Evolutionary conservation across 495 filamentous ascomycete species (phyloP).

Genomic region (Halenospora varia): DNA sequence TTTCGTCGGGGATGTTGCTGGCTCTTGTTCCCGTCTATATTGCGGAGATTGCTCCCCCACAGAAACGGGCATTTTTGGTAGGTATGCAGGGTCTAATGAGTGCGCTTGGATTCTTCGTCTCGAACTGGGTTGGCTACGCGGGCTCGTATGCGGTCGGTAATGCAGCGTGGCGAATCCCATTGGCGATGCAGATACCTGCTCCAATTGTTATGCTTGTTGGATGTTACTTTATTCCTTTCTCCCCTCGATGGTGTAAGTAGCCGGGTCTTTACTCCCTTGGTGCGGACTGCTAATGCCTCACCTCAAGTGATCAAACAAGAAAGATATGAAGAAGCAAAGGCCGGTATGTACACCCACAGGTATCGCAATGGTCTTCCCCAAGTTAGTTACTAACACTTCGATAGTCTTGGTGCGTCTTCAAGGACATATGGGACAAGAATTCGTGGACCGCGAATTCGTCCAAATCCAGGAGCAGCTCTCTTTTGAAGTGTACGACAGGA

Average conservation of each 20-base stretch:
- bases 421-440: not conserved
- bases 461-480: slow-evolving; percentile 12
- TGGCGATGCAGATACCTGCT: not conserved
- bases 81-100: slow-evolving; percentile 33
- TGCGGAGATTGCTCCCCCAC: slow-evolving; percentile 48
- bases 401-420: not conserved
- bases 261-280: too few relatives aligned
- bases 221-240: not conserved
- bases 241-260: slow-evolving; percentile 10
- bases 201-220: not conserved
- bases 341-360: not conserved
- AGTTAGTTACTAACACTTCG: not conserved
- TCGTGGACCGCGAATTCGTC: slow-evolving; percentile 11
- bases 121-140: slow-evolving; percentile 49
- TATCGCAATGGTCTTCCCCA: too few relatives aligned
- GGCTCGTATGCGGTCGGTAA: slow-evolving; percentile 10
- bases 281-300: too few relatives aligned
- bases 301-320: too few relatives aligned
- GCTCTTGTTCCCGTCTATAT: slow-evolving; percentile 39
- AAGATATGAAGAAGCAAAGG: not conserved
- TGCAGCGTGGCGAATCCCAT: not conserved
- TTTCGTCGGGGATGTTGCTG: slow-evolving; percentile 47
- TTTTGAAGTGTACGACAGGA: slow-evolving; percentile 8
- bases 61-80: slow-evolving; percentile 43
- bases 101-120: slow-evolving; percentile 23